These are phyloP conservation scores for Acer negundo DNA, from an alignment of 345 rosid genomes.

Conservation along the genomic window DNA sequence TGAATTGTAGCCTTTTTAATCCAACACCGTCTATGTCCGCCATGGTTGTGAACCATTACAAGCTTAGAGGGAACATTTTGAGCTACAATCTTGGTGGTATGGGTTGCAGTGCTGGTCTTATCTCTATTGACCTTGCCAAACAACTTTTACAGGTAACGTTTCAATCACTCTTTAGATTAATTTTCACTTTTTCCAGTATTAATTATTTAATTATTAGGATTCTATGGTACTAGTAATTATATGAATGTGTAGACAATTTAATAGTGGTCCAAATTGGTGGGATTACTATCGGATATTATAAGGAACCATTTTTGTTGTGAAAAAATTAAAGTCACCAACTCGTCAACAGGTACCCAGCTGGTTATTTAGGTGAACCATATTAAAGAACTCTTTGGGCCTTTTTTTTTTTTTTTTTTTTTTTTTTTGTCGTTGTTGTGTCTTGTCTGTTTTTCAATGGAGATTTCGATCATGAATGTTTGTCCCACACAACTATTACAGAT, in stretches of 20 bases:
- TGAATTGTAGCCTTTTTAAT: slow-evolving; percentile 68
- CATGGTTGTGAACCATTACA: slow-evolving; percentile 65
- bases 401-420: neutral
- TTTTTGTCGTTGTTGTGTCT: neutral
- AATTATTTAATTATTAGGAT: neutral
- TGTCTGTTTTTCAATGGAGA: neutral
- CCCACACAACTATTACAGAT: neutral
- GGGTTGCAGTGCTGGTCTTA: slow-evolving; percentile 79
- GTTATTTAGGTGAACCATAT: slow-evolving; percentile 5
- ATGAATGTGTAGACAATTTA: neutral
- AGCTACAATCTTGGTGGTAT: slow-evolving; percentile 73
- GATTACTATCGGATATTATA: too few species aligned
- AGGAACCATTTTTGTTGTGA: too few species aligned
- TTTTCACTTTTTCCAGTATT: neutral
- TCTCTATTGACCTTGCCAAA: slow-evolving; percentile 70
- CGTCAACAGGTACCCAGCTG: neutral
- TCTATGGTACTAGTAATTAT: neutral
- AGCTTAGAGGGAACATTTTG: slow-evolving; percentile 65
- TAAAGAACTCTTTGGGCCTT: neutral
- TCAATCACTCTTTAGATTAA: neutral
- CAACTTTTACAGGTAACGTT: slow-evolving; percentile 56
- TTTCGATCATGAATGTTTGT: neutral
- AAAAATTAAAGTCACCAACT: neutral
- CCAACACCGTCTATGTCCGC: slow-evolving; percentile 74
- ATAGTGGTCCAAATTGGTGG: neutral